Evolutionary conservation across 2,329 filamentous ascomycete genomes (phyloP).

Genomic region (Alternaria sp.): DNA sequence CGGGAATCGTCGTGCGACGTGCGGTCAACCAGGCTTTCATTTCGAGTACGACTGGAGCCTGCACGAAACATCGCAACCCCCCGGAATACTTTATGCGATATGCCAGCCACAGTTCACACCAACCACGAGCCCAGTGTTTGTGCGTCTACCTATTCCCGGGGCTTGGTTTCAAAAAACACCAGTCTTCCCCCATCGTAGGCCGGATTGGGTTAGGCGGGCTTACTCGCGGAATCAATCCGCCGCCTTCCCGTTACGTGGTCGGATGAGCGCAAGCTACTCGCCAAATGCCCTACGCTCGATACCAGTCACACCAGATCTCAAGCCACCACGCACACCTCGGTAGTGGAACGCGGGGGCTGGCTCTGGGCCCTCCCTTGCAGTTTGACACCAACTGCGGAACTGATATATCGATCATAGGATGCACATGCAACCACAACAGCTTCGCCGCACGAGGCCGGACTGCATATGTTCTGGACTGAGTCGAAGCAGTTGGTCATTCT

Average conservation of each 20-base stretch:
- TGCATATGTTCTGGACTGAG: background rate
- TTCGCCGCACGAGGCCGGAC: conserved; percentile 8
- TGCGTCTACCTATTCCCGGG: background rate
- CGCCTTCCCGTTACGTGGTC: conserved; percentile 26
- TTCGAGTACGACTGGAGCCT: background rate
- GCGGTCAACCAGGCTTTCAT: background rate
- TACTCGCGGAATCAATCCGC: conserved; percentile 24
- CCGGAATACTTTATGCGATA: background rate
- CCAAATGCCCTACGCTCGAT: background rate
- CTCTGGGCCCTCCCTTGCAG: background rate
- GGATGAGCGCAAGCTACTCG: conserved; percentile 34
- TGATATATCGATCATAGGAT: background rate
- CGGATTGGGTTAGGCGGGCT: conserved; percentile 14
- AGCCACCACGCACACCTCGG: conserved; percentile 11
- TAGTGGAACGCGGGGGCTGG: conserved; percentile 13
- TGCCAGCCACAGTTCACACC: background rate
- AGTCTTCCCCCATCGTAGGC: conserved; percentile 9
- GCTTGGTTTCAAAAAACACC: background rate
- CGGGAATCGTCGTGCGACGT: background rate
- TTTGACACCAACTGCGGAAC: background rate
- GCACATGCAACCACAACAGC: background rate
- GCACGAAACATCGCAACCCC: background rate
- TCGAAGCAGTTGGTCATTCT: background rate
- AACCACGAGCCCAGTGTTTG: background rate
- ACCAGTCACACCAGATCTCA: conserved; percentile 28